phyloP scores from a whole-genome alignment of 805 yeast species.

The Blastobotrys mokoenaii region DNA sequence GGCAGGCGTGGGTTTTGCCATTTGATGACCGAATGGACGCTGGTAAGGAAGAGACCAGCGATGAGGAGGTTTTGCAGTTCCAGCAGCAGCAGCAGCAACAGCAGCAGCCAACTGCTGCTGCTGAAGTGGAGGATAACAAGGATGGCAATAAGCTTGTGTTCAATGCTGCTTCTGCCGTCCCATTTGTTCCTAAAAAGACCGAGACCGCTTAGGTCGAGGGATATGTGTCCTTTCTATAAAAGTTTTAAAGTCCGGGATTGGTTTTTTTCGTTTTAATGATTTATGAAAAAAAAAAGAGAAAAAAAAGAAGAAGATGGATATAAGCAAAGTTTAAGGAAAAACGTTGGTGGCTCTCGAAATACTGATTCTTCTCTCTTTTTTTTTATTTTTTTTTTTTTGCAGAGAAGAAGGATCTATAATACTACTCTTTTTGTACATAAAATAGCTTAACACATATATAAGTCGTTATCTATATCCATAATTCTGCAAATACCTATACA shows the following conservation, averaged over 20 bases:
- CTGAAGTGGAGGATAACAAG: slow-evolving; percentile 7
- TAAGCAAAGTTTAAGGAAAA: not conserved
- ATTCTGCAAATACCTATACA: not conserved
- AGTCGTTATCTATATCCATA: not conserved
- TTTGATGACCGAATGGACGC: slow-evolving; percentile 37
- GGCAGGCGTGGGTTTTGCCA: slow-evolving; percentile 64
- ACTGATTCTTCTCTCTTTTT: not conserved
- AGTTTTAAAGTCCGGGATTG: too few relatives aligned
- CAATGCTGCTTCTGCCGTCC: slow-evolving; percentile 30
- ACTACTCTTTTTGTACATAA: not conserved
- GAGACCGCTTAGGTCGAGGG: not conserved
- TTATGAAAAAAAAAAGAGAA: not conserved
- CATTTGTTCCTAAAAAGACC: slow-evolving; percentile 27
- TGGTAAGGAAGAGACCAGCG: slow-evolving; percentile 37
- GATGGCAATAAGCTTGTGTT: slow-evolving; percentile 21
- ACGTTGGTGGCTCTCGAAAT: too few relatives aligned
- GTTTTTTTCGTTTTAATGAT: not conserved
- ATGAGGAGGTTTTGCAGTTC: slow-evolving; percentile 10
- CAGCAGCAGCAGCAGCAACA: slow-evolving; percentile 14
- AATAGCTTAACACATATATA: not conserved
- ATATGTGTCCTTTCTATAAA: too few relatives aligned
- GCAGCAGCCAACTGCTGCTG: not conserved
- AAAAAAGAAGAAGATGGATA: not conserved
- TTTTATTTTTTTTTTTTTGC: not conserved
- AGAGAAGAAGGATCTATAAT: not conserved